These are phyloP conservation scores for Xylaria scruposa DNA, from an alignment of 495 filamentous ascomycete genomes.

Conservation along the genomic window DNA sequence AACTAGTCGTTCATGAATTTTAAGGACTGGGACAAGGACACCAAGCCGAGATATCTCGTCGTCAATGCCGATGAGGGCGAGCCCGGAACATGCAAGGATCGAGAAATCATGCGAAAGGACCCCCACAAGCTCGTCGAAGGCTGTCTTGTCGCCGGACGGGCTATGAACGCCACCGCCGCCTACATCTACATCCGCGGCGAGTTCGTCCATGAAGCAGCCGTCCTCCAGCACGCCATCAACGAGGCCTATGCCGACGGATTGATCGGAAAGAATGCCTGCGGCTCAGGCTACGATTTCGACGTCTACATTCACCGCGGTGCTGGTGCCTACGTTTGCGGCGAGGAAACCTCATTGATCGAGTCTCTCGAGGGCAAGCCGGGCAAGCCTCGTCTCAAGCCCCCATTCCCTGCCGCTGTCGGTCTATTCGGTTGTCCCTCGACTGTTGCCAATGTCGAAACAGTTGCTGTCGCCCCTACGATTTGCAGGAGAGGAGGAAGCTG, in stretches of 20 bases:
- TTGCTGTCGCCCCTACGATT: slow-evolving; percentile 95
- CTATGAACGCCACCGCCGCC: slow-evolving; percentile 97
- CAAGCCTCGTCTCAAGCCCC: slow-evolving; percentile 97
- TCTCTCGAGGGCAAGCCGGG: slow-evolving; percentile 97
- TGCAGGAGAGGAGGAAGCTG: slow-evolving; percentile 89
- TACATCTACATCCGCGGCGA: slow-evolving; percentile 99
- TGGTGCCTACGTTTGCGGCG: slow-evolving; percentile 96
- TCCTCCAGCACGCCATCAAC: slow-evolving; percentile 93
- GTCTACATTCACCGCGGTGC: slow-evolving; percentile 95
- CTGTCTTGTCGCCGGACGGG: slow-evolving; percentile 92
- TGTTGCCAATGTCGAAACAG: slow-evolving; percentile 96
- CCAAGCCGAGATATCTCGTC: slow-evolving; percentile 91
- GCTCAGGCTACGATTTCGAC: slow-evolving; percentile 96
- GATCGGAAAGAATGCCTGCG: slow-evolving; percentile 98
- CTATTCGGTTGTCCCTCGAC: slow-evolving; percentile 98
- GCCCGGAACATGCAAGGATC: slow-evolving; percentile 98
- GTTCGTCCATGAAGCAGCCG: slow-evolving; percentile 95
- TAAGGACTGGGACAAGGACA: slow-evolving; percentile 99
- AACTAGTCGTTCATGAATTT: slow-evolving; percentile 98
- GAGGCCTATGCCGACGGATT: slow-evolving; percentile 93
- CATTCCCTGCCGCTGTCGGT: slow-evolving; percentile 96
- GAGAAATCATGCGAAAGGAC: slow-evolving; percentile 99
- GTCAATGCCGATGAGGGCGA: slow-evolving; percentile 99
- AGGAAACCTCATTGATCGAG: slow-evolving; percentile 97
- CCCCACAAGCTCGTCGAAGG: slow-evolving; percentile 98